Percentiles rank a stretch among this genome's conserved stretches.
These are phyloP conservation scores for Pisolithus tinctorius DNA, from an alignment of 768 basidiomycete species.

Conservation along the genomic window DNA sequence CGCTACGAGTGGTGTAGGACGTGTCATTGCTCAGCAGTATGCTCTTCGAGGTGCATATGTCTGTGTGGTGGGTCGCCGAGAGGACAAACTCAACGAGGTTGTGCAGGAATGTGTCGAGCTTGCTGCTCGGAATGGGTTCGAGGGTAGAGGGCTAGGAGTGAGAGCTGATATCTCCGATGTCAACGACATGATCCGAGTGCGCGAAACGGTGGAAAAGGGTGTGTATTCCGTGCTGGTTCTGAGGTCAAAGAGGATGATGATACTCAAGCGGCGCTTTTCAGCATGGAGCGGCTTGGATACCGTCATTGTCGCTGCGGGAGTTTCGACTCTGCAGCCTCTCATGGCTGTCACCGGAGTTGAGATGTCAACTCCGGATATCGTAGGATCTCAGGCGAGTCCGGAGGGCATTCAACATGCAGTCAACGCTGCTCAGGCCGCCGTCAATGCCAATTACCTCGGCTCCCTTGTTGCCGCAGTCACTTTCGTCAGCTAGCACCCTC, in stretches of 20 bases:
- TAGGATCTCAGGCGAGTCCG: constrained; percentile 33
- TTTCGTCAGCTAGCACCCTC: constrained; percentile 45
- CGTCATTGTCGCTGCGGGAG: constrained; percentile 73
- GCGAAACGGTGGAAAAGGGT: constrained; percentile 52
- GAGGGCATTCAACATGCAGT: constrained; percentile 57
- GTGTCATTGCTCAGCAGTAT: constrained; percentile 62
- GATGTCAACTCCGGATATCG: constrained; percentile 19
- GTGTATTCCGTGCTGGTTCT: constrained; percentile 14
- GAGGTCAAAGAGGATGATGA: neutral
- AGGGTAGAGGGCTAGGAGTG: constrained; percentile 39
- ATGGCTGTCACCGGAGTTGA: constrained; percentile 61
- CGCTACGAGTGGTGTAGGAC: constrained; percentile 79
- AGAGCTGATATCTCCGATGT: constrained; percentile 58
- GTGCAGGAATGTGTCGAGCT: constrained; percentile 47
- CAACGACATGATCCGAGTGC: constrained; percentile 59
- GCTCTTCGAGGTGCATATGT: constrained; percentile 67
- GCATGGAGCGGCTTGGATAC: constrained; percentile 85
- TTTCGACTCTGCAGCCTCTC: constrained; percentile 73
- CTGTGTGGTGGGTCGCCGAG: constrained; percentile 67
- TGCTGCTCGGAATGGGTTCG: constrained; percentile 11
- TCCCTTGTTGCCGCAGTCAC: constrained; percentile 64
- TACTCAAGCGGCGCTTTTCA: constrained; percentile 21
- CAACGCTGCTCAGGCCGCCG: constrained; percentile 50
- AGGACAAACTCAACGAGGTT: constrained; percentile 49
- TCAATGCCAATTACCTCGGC: constrained; percentile 60